Conservation (phyloP, 495 filamentous ascomycete species). For the Penicillium maclennaniae region DNA sequence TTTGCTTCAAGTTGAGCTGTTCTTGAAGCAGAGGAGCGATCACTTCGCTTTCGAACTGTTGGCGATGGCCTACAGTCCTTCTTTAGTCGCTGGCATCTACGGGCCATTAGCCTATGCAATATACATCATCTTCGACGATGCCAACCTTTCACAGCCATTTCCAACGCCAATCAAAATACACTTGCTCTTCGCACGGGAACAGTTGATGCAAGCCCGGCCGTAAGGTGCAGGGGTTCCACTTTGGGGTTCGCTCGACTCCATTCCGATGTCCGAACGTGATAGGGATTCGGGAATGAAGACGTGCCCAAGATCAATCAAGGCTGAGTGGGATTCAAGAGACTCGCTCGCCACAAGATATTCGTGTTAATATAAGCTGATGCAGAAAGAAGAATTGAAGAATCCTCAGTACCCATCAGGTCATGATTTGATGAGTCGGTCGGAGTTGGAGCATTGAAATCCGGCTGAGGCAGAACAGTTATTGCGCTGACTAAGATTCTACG, state of each 20-base stretch:
- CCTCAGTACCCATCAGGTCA: constrained; percentile 1
- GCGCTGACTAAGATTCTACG: neutral
- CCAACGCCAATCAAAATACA: constrained; percentile 41
- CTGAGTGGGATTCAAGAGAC: neutral
- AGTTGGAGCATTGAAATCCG: constrained; percentile 11
- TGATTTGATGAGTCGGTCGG: constrained; percentile 5
- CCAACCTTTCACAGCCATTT: constrained; percentile 46
- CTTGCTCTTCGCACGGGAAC: constrained; percentile 53
- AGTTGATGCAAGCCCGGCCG: constrained; percentile 54
- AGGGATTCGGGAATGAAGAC: constrained; percentile 9
- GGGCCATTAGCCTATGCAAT: neutral
- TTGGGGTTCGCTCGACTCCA: constrained; percentile 12
- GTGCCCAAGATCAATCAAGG: neutral
- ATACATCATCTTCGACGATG: neutral
- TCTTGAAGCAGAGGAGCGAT: constrained; percentile 23
- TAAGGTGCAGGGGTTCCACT: constrained; percentile 28
- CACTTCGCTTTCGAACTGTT: constrained; percentile 32
- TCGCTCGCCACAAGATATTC: constrained; percentile 4
- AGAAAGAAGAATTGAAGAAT: neutral
- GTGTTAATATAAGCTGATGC: neutral
- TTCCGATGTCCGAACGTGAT: constrained; percentile 15
- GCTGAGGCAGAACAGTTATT: neutral
- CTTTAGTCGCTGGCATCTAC: constrained; percentile 47
- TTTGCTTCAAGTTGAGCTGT: constrained; percentile 48
- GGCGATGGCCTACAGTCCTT: constrained; percentile 40